Conservation (phyloP, 768 basidiomycete genomes). For the Lactarius indigo region DNA sequence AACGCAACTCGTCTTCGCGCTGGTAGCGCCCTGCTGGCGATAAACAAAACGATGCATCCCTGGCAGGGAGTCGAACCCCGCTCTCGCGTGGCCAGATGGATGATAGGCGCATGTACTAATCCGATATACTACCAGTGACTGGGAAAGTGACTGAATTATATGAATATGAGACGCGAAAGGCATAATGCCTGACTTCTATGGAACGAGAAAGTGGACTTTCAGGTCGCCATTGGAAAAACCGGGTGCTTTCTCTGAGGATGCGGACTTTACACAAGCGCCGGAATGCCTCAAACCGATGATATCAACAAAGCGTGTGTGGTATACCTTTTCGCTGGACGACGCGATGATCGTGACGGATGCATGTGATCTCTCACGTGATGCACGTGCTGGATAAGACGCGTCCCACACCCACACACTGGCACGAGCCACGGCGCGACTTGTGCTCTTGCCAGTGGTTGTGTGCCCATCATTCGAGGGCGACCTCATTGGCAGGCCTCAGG, state of each 20-base stretch:
- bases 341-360: background rate
- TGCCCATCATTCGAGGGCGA: background rate
- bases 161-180: background rate
- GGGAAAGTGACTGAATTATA: background rate
- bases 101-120: conserved; percentile 24
- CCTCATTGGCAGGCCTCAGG: background rate
- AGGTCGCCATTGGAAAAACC: background rate
- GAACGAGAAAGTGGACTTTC: background rate
- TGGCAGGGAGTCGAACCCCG: conserved; percentile 37
- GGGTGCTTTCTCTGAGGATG: background rate
- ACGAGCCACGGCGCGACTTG: background rate
- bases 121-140: conserved; percentile 20
- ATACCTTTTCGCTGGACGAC: background rate
- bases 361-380: conserved; percentile 7
- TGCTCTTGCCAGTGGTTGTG: background rate
- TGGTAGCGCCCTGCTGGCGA: background rate
- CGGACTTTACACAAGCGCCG: background rate
- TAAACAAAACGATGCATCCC: conserved; percentile 16
- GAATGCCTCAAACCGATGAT: background rate
- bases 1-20: background rate
- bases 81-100: conserved; percentile 30
- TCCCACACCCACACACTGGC: no score
- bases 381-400: background rate
- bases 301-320: background rate
- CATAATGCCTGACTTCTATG: background rate